A percentile compares a stretch with the other conserved stretches of the same genome.
These are phyloP conservation scores for Eucalyptus pauciflora DNA, from an alignment of 345 rosid species.

Conservation along the genomic window DNA sequence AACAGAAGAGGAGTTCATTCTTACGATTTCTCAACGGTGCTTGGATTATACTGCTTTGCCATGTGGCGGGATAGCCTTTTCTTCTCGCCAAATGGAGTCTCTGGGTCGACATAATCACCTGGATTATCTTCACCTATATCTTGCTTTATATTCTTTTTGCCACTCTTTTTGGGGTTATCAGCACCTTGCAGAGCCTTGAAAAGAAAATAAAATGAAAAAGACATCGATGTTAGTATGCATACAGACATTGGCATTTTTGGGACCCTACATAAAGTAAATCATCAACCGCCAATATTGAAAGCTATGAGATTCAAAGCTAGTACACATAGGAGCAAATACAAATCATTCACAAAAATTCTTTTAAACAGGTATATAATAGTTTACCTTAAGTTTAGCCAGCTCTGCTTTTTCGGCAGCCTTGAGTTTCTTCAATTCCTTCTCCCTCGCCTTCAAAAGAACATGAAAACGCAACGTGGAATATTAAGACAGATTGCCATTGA, in stretches of 20 bases:
- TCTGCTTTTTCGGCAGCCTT: background rate
- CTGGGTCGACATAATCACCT: conserved; percentile 69
- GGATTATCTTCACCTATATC: conserved; percentile 53
- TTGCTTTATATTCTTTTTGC: conserved; percentile 50
- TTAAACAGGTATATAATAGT: background rate
- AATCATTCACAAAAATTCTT: background rate
- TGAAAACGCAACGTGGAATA: background rate
- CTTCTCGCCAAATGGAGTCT: conserved; percentile 68
- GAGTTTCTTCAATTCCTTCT: background rate
- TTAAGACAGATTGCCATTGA: background rate
- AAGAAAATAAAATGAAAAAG: background rate
- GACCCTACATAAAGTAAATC: background rate
- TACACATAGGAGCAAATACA: background rate
- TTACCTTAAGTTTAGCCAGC: background rate
- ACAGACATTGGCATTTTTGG: background rate
- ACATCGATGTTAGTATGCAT: background rate
- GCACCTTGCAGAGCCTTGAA: conserved; percentile 37
- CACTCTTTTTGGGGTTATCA: conserved; percentile 34
- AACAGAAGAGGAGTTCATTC: conserved; percentile 4
- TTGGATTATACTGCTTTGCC: conserved; percentile 86
- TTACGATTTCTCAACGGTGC: conserved; percentile 76
- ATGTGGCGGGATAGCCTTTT: conserved; percentile 63
- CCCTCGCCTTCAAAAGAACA: background rate
- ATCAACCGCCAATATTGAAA: background rate
- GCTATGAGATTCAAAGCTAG: background rate